phyloP scores from a whole-genome alignment of 352 stramenopile species.

The Sclerospora graminicola region DNA sequence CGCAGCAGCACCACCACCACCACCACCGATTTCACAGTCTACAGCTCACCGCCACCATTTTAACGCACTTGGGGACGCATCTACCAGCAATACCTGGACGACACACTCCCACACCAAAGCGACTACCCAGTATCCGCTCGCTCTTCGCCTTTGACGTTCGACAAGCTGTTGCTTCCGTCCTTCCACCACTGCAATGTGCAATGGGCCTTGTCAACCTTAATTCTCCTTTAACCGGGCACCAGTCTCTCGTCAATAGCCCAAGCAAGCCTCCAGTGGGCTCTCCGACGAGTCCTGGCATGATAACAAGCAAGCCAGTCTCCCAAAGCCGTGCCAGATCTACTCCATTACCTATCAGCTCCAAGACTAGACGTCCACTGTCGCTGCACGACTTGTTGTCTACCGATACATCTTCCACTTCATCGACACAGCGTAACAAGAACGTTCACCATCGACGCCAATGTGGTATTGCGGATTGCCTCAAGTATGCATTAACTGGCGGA shows the following conservation, averaged over 20 bases:
- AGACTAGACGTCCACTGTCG: slow-evolving; percentile 33
- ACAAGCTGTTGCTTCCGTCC: not conserved
- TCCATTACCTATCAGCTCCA: slow-evolving; percentile 17
- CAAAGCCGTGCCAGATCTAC: not conserved
- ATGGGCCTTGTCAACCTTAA: slow-evolving; percentile 9
- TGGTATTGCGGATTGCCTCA: slow-evolving; percentile 39
- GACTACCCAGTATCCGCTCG: slow-evolving; percentile 14
- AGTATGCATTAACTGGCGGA: slow-evolving; percentile 56
- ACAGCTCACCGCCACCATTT: slow-evolving; percentile 19
- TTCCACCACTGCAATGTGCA: slow-evolving; percentile 18
- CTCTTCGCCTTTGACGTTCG: slow-evolving; percentile 7
- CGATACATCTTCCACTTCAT: slow-evolving; percentile 9
- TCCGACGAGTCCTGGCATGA: slow-evolving; percentile 23
- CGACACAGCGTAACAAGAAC: slow-evolving; percentile 9
- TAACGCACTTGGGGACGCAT: slow-evolving; percentile 16
- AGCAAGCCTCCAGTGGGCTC: slow-evolving; percentile 20
- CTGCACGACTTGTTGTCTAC: slow-evolving; percentile 42
- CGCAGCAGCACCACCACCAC: slow-evolving; percentile 10
- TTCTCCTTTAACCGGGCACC: not conserved
- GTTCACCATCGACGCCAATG: slow-evolving; percentile 49
- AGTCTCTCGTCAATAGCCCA: slow-evolving; percentile 7
- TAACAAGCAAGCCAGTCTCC: slow-evolving; percentile 4
- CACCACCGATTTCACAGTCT: slow-evolving; percentile 15
- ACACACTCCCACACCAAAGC: slow-evolving; percentile 1
- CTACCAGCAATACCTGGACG: slow-evolving; percentile 14